Evolutionary conservation across 208 protist species (phyloP).

Genomic region (Trypanosoma platydactyli): DNA sequence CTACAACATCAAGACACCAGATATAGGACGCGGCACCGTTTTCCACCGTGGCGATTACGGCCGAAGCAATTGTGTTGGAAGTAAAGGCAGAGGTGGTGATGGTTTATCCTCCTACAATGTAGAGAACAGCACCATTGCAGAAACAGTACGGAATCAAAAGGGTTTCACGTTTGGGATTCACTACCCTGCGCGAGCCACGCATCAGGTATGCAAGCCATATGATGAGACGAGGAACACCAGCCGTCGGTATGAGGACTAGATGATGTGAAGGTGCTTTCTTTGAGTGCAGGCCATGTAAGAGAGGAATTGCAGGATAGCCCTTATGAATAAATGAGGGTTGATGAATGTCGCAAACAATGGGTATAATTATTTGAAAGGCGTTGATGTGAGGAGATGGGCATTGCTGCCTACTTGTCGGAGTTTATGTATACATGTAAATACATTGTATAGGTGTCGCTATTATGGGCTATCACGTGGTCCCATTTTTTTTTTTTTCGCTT

Average conservation of each 20-base stretch:
- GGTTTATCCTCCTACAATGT: constrained; percentile 17
- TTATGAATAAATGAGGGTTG: too few species aligned
- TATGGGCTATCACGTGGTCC: too few species aligned
- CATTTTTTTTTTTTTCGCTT: too few species aligned
- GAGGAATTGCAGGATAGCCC: neutral
- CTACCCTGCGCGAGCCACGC: constrained; percentile 75
- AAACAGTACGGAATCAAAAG: constrained; percentile 30
- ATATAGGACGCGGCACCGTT: constrained; percentile 19
- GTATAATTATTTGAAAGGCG: too few species aligned
- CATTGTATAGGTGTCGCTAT: too few species aligned
- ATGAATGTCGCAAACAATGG: too few species aligned
- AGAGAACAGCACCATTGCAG: constrained; percentile 25
- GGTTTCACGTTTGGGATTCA: constrained; percentile 72
- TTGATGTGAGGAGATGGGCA: too few species aligned
- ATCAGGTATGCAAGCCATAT: constrained; percentile 63
- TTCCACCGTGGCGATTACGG: constrained; percentile 71
- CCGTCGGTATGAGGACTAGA: constrained; percentile 75
- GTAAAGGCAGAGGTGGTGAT: neutral
- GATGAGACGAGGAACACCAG: constrained; percentile 80
- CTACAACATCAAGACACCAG: constrained; percentile 25
- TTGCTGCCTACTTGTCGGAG: too few species aligned
- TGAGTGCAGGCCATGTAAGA: neutral
- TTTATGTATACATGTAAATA: too few species aligned
- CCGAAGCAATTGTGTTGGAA: constrained; percentile 6
- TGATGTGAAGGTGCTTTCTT: constrained; percentile 23